Conservation (phyloP, 352 stramenopile genomes). For the Pythium myriotylum region DNA sequence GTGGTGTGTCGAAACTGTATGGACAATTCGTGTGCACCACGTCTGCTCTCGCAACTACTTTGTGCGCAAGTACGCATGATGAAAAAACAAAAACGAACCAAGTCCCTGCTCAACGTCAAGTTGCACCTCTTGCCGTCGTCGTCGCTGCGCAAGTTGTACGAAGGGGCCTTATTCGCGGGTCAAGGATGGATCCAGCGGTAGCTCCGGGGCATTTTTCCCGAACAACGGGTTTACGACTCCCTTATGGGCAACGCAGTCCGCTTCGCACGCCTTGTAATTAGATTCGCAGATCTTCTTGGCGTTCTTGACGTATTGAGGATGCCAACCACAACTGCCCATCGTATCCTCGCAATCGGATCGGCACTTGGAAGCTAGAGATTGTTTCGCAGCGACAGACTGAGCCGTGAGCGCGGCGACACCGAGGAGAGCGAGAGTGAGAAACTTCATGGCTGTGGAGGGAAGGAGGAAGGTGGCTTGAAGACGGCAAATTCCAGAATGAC, state of each 20-base stretch:
- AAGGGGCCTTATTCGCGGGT: neutral
- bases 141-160: slow-evolving; percentile 1
- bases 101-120: too few species aligned
- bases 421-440: neutral
- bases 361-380: neutral
- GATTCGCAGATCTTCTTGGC: neutral
- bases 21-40: too few species aligned
- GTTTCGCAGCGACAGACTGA: neutral
- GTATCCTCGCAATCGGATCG: neutral
- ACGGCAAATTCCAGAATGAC: neutral
- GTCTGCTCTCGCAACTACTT: too few species aligned
- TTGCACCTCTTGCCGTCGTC: neutral
- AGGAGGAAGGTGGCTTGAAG: too few species aligned
- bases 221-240: neutral
- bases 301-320: neutral
- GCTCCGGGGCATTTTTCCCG: neutral
- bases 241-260: neutral
- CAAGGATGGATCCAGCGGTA: neutral
- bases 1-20: too few species aligned
- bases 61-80: too few species aligned
- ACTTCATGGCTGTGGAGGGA: slow-evolving; percentile 1
- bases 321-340: neutral
- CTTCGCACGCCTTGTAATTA: neutral
- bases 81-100: too few species aligned
- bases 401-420: neutral